Base-by-base conservation (phyloP, 345 rosid species). In the Brassica rapa region DNA sequence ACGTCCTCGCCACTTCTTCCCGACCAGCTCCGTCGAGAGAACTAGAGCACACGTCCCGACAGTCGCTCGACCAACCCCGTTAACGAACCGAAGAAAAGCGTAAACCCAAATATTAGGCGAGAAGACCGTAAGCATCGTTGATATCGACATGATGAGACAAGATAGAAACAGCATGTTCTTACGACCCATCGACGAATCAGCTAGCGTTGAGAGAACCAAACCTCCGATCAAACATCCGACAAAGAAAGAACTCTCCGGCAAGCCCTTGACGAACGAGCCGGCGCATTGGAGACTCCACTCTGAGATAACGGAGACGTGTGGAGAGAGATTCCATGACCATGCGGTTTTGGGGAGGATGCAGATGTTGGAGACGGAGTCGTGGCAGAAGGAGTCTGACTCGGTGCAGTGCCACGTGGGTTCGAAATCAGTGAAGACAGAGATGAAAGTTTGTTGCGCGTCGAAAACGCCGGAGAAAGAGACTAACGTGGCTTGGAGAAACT, bases 401-500 rank as follows among this genome's bases (percentile, higher is more conserved):
- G 65, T 72, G 78, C 91, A 89, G 79, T 83, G 91, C 91, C 89
- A 88, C 2, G 84, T 29, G 0, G 94, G 89, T 61, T 77, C 82
- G 0, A 83, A 77, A 57, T 90, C 94, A 0, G 94, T 84, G 80
- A 86, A 88, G 16, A 88, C 85, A 32, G 83, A 84, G 25, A 90
- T 80, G 77, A 90, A 88, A 1, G 92, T 83, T 62, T 90, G 94
- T 49, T 90, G 92, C 3, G 88, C 92, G 60, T 88, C 92, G 70
- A 90, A 90, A 21, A 84, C 43, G 61, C 85, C 78, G 3, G 91
- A 76, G 63, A 84, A 63, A 0, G 94, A 88, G 8, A 90, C 92
- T 30, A 90, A 80, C 5, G 81, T 12, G 24, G 86, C 85, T 78
- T 90, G 94, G 2, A 84, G 8, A 59, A 84, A 71, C 81, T 86